Base-by-base conservation (phyloP, 1,284 basidiomycete genomes). In the Naganishia cerealis region DNA sequence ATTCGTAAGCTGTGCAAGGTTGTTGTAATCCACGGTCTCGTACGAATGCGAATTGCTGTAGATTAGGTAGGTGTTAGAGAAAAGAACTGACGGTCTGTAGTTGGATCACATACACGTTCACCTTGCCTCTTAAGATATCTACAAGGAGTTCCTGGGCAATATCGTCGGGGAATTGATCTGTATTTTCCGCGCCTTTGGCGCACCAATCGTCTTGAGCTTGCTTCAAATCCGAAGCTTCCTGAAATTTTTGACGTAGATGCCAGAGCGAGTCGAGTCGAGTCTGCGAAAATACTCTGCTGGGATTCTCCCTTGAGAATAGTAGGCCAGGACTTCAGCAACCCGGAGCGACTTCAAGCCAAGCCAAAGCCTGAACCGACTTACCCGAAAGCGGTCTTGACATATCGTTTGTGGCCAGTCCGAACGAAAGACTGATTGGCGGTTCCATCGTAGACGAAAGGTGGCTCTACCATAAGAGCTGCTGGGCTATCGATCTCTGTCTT, bases 131-230 rank as follows among this genome's bases (percentile, higher is more conserved):
- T 29, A 96, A 83, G 7, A 94, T 90, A 72, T 94, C 93, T 6
- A 94, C 90, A 10, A 95, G 82, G 13, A 87, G 88, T 75, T 95
- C 93, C 86, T 89, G 91, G 75, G 91, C 85, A 53, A 93, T 81
- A 50, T 87, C 86, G 61, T 91, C 87, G 0, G 93, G 92, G 78
- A 90, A 92, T 6, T 78, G 76, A 53, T 80, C 76, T 4, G 72
- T 78, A 68, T 82, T 80, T 3, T 72, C 73, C 24, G 84, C 79
- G 0, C 84, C 85, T 26, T 87, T 81, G 8, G 79, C 83, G 33
- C 85, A 82, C 87, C 89, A 92, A 68, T 80, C 81, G 75, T 94
- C 90, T 75, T 95, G 92, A 67, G 82, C 80, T 36, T 86, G 82
- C 77, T 89, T 90, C 71, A 94, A 83, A 75, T 87, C 82, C 21